Evolutionary conservation across 129 eudicot species (phyloP).

Genomic region (Helianthus tuberosus): DNA sequence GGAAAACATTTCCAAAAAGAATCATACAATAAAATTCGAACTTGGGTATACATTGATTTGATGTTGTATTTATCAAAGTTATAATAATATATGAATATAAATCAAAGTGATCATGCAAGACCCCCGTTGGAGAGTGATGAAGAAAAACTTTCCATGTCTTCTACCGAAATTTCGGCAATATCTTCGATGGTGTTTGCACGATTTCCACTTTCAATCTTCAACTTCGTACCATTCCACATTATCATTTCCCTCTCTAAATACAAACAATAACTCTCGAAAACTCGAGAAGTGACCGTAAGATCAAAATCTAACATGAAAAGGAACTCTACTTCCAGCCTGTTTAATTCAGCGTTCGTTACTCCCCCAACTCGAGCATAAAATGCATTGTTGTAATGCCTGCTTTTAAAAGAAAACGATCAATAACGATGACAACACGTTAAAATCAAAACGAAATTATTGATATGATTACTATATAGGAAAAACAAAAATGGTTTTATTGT

Average conservation of each 20-base stretch:
- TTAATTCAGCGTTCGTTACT: conserved; percentile 62
- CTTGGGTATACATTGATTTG: background rate
- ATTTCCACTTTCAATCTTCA: conserved; percentile 38
- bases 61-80: background rate
- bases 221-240: conserved; percentile 30
- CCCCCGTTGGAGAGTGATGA: conserved; percentile 42
- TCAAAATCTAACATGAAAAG: conserved; percentile 80
- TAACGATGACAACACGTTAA: background rate
- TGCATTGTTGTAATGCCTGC: conserved; percentile 88
- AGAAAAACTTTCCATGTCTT: conserved; percentile 54
- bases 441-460: too few relatives aligned
- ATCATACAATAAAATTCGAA: background rate
- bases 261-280: conserved; percentile 72
- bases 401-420: background rate
- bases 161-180: conserved; percentile 52
- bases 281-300: conserved; percentile 57
- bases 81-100: background rate
- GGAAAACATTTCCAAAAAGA: background rate
- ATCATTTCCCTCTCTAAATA: conserved; percentile 69
- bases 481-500: too few relatives aligned
- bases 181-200: conserved; percentile 51
- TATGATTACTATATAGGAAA: too few relatives aligned
- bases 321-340: conserved; percentile 68
- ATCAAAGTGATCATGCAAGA: conserved; percentile 1
- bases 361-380: conserved; percentile 92